Evolutionary conservation across 371 early-diverging fungal species (phyloP).

Genomic region (Rhizomucor pusillus): DNA sequence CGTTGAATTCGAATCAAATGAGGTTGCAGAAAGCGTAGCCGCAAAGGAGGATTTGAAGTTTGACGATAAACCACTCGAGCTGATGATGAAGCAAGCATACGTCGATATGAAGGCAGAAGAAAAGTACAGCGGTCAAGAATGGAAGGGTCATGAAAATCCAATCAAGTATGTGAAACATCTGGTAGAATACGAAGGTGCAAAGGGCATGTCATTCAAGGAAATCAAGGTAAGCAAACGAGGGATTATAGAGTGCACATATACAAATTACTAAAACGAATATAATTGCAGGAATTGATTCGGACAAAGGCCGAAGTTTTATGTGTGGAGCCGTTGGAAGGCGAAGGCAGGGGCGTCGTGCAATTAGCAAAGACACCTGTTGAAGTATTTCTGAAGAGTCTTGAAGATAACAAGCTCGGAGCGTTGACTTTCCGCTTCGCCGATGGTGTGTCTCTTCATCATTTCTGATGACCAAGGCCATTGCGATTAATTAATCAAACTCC

Average conservation of each 20-base stretch:
- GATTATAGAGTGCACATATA: too few relatives aligned
- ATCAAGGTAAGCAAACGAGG: conserved; percentile 24
- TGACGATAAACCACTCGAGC: conserved; percentile 9
- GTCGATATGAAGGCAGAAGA: conserved; percentile 41
- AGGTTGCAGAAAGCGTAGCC: conserved; percentile 24
- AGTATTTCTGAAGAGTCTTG: conserved; percentile 26
- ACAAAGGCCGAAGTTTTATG: conserved; percentile 2
- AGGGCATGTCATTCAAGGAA: conserved; percentile 17
- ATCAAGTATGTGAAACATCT: conserved; percentile 9
- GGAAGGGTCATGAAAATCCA: not conserved
- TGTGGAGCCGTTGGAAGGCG: conserved; percentile 10
- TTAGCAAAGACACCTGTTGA: conserved; percentile 29
- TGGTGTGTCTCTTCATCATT: conserved; percentile 6
- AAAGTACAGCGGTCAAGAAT: conserved; percentile 22
- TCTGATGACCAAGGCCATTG: not conserved
- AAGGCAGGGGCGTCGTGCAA: conserved; percentile 33
- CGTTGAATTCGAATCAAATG: conserved; percentile 40
- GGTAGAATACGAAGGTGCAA: conserved; percentile 33
- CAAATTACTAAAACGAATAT: too few relatives aligned
- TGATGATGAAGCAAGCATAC: conserved; percentile 44
- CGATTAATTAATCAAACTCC: too few relatives aligned
- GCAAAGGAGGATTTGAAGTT: conserved; percentile 16
- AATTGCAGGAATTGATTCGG: conserved; percentile 4
- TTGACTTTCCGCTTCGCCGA: conserved; percentile 21
- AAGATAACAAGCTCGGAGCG: conserved; percentile 23